Percentiles rank a stretch among this genome's conserved stretches.
phyloP scores from a whole-genome alignment of 371 early-diverging fungal species.

The Actinomucor elegans region DNA sequence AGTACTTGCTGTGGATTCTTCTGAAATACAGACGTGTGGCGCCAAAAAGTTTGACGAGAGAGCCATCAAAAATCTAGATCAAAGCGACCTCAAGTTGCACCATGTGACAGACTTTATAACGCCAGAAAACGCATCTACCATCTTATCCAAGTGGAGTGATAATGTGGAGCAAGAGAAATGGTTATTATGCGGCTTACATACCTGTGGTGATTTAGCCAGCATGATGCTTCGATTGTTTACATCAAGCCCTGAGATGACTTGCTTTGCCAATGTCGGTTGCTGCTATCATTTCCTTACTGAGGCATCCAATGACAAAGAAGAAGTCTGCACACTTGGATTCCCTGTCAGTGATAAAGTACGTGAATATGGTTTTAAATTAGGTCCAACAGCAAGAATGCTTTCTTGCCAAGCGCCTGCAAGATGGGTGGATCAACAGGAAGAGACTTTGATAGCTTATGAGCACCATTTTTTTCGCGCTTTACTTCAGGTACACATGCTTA shows the following conservation, averaged over 20 bases:
- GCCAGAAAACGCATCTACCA: conserved; percentile 47
- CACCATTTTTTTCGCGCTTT: conserved; percentile 79
- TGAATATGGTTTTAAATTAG: conserved; percentile 42
- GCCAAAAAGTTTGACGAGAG: conserved; percentile 67
- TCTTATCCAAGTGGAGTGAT: conserved; percentile 40
- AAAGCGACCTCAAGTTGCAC: conserved; percentile 32
- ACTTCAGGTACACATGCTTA: conserved; percentile 57
- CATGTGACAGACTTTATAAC: conserved; percentile 62
- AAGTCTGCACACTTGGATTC: conserved; percentile 22
- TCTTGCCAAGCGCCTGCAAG: conserved; percentile 85
- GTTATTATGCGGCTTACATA: conserved; percentile 82
- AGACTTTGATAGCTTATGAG: conserved; percentile 57
- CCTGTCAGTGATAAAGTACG: conserved; percentile 47
- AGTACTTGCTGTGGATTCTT: conserved; percentile 82
- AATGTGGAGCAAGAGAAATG: conserved; percentile 36
- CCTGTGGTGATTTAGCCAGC: conserved; percentile 82
- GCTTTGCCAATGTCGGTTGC: conserved; percentile 83
- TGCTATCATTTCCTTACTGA: conserved; percentile 77
- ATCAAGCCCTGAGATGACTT: conserved; percentile 56
- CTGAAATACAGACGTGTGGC: conserved; percentile 77
- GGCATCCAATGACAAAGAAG: not conserved
- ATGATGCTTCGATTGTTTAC: conserved; percentile 71
- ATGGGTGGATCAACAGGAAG: conserved; percentile 61
- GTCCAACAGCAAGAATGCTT: conserved; percentile 74
- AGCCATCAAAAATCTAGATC: conserved; percentile 34